These are phyloP conservation scores for Diaporthe nobilis DNA, from an alignment of 2,329 filamentous ascomycete genomes.

Conservation along the genomic window DNA sequence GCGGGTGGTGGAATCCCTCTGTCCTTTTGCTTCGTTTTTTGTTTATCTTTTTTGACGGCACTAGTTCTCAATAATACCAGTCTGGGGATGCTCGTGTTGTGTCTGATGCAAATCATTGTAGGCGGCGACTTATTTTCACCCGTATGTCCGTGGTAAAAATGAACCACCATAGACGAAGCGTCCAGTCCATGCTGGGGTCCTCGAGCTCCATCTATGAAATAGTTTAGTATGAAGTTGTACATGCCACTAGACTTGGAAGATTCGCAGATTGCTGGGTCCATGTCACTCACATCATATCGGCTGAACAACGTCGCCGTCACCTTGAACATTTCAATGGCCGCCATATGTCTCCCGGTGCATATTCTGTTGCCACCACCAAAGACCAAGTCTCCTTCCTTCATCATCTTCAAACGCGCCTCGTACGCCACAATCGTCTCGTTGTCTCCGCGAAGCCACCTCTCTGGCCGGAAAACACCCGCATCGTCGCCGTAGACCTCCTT, in stretches of 20 bases:
- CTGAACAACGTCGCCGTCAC: slow-evolving; percentile 35
- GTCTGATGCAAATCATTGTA: neutral
- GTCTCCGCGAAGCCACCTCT: neutral
- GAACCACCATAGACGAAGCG: neutral
- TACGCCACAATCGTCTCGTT: neutral
- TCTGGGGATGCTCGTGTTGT: no score
- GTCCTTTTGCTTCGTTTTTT: no score
- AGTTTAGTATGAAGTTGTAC: neutral
- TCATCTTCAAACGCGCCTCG: slow-evolving; percentile 1
- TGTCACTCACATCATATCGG: slow-evolving; percentile 30
- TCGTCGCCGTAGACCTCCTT: neutral
- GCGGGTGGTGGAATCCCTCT: no score
- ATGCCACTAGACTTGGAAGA: no score
- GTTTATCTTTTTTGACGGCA: neutral
- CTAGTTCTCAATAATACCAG: neutral
- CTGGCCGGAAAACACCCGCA: slow-evolving; percentile 4
- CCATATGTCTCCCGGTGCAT: neutral
- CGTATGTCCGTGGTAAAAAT: slow-evolving; percentile 6
- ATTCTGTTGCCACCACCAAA: slow-evolving; percentile 9
- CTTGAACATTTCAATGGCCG: slow-evolving; percentile 33
- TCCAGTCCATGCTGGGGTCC: slow-evolving; percentile 15
- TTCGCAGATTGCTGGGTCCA: neutral
- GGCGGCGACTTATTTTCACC: neutral
- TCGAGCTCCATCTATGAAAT: slow-evolving; percentile 2
- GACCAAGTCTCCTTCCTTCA: neutral